Evolutionary conservation across 345 rosid species (phyloP).

Genomic region (Chamaenerion angustifolium): DNA sequence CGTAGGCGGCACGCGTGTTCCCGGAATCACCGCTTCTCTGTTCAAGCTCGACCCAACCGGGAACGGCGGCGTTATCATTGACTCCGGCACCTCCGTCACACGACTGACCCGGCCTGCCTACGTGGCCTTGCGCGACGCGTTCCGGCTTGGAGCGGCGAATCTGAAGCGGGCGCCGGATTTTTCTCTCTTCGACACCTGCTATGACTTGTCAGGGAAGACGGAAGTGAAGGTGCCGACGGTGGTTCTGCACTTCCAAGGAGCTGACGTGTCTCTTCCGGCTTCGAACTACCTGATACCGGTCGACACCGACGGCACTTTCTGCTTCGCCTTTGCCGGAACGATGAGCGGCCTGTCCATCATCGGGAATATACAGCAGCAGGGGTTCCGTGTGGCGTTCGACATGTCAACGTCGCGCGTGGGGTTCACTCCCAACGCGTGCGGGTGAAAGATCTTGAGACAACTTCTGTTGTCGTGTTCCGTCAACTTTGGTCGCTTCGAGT

Average conservation of each 20-base stretch:
- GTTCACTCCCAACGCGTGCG: slow-evolving; percentile 84
- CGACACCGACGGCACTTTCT: slow-evolving; percentile 53
- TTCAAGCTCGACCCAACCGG: slow-evolving; percentile 62
- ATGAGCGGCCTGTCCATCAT: slow-evolving; percentile 70
- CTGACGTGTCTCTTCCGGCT: slow-evolving; percentile 90
- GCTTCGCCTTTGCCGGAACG: slow-evolving; percentile 95
- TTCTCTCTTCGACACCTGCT: slow-evolving; percentile 90
- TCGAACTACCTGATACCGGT: slow-evolving; percentile 84
- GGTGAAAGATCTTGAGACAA: slow-evolving; percentile 9
- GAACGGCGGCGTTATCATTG: slow-evolving; percentile 84
- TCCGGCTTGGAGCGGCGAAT: slow-evolving; percentile 40
- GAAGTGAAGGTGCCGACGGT: slow-evolving; percentile 95
- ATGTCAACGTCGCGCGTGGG: slow-evolving; percentile 61
- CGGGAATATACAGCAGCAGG: slow-evolving; percentile 94
- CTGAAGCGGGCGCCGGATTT: slow-evolving; percentile 64
- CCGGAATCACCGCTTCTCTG: slow-evolving; percentile 45
- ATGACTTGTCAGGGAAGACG: slow-evolving; percentile 59
- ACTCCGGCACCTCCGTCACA: slow-evolving; percentile 93
- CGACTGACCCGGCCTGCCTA: slow-evolving; percentile 86
- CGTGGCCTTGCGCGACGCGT: slow-evolving; percentile 57
- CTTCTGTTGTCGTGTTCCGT: too few relatives aligned
- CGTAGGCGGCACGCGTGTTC: slow-evolving; percentile 73
- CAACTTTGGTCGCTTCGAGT: too few relatives aligned
- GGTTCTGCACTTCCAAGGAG: slow-evolving; percentile 73
- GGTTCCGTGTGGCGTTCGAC: slow-evolving; percentile 83